Base-by-base conservation (phyloP, 2,329 filamentous ascomycete species). In the Hortaea sp. region DNA sequence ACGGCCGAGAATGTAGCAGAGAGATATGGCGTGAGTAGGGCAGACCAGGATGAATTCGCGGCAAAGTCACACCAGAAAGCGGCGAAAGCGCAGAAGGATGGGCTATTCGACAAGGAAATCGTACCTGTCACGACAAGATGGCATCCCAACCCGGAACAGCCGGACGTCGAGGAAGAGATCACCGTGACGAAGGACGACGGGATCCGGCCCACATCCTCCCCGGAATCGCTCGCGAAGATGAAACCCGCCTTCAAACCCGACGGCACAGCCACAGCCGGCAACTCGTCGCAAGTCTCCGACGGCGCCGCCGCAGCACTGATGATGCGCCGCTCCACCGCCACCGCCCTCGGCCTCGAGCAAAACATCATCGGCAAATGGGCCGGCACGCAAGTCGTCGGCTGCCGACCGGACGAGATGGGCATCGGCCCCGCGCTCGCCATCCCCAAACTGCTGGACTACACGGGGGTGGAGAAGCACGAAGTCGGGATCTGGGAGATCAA, bases 401-500 rank as follows among this genome's bases (percentile, higher is more conserved):
- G 87, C 63, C 74, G 73, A 43, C 89, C 90, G 0, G 88, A 94
- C 60, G 88, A 95, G 74, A 95, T 97, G 90, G 89, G 90, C 35
- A 74, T 95, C 48, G 89, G 90, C 0, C 89, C 90, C 0, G 87
- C 88, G 0, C 62, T 94, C 29, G 89, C 87, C 0, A 90, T 95
- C 44, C 89, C 89, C 5, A 85, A 83, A 63, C 73, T 95, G 13
- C 73, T 95, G n/a, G 65, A 71, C 12, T 77, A 79, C 50, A 77
- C 83, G 1, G 86, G 82, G 0, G 64, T 95, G 10, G 62, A 68
- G 39, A 81, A 71, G 9, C 71, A 73, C 2, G 87, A 95, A 48
- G 78, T 97, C 0, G 77, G 82, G 32, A 72, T 92, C 7, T 95
- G 88, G 88, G 89, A 95, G 72, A 84, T 95, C 66, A 95, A 95